Conservation (phyloP, 2,329 filamentous ascomycete genomes). For the Emergomyces pasteurianus region DNA sequence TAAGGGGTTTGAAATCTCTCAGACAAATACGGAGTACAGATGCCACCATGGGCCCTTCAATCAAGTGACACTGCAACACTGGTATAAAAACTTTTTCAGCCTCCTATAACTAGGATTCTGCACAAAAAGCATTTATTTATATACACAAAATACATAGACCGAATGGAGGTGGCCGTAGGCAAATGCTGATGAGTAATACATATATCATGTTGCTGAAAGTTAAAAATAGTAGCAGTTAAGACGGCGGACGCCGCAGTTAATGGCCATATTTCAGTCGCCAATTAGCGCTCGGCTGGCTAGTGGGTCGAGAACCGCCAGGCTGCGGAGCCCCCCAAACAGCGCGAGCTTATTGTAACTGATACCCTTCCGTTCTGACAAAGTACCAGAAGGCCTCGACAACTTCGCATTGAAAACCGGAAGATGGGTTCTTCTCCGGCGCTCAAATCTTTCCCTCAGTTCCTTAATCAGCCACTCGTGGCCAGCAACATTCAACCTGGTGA, state of each 20-base stretch:
- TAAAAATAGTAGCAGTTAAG: background rate
- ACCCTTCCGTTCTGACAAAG: no score
- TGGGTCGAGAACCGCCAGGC: no score
- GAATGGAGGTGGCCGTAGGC: background rate
- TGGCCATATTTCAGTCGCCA: background rate
- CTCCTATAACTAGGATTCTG: no score
- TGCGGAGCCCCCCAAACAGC: background rate
- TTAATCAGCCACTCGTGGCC: background rate
- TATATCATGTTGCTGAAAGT: background rate
- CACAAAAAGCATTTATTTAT: no score
- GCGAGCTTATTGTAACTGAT: background rate
- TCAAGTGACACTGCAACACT: no score
- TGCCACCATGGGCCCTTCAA: no score
- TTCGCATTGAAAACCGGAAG: background rate
- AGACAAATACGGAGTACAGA: no score
- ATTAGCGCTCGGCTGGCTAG: background rate
- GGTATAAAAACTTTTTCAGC: no score
- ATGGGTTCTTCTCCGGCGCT: background rate
- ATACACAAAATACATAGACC: background rate
- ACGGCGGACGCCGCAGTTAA: no score
- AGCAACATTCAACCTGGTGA: background rate
- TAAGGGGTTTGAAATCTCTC: no score
- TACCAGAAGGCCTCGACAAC: no score
- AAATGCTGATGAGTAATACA: no score
- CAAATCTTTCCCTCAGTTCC: background rate